Base-by-base conservation (phyloP, 495 filamentous ascomycete genomes). In the Talaromyces nanjingensis region DNA sequence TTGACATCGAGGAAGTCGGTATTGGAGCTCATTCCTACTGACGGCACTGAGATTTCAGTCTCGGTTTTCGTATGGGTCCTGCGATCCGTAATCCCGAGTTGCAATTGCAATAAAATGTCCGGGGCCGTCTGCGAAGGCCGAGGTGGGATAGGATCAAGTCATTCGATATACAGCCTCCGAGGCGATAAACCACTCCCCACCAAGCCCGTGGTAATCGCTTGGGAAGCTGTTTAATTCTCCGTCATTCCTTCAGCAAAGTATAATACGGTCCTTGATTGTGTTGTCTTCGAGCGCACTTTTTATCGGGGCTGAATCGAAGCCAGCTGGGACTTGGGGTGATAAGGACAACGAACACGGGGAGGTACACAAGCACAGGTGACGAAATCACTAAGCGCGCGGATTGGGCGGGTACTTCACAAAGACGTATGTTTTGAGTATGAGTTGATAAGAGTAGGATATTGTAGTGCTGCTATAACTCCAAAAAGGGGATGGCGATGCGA, bases 21-120 rank as follows among this genome's bases (percentile, higher is more conserved):
- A 70, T 71, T 71, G 64, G 74, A 74, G 79, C 72, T 81, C 78
- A 81, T 81, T 74, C 76, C 76, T 75, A 42, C 57, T 18, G 4
- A 56, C 22, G 27, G 53, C 11, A 9, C 11, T 56, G 53, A 22
- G 53, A 3, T 27, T 16, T 56, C n/a, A 2, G 11, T 14, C 1
- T 56, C 53, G n/a, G 11, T 14, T 56, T 56, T 7, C 9, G 20
- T 56, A 29, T 29, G 11, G 1, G 11, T 56, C 24, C 53, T 16
- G 22, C 31, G 9, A 11, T 33, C 33, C 53, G 53, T 56, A 14
- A 0, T 31, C 37, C n/a, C 18, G 25, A 33, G 1, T n/a, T 59
- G 16, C 7, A 9, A 8, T 6, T 33, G 4, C 11, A 22, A 29
- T 27, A 33, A 16, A 22, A 20, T 27, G 60, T 16, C 16, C 33